Evolutionary conservation across 805 yeast species (phyloP).

Genomic region (Pichia deserticola): DNA sequence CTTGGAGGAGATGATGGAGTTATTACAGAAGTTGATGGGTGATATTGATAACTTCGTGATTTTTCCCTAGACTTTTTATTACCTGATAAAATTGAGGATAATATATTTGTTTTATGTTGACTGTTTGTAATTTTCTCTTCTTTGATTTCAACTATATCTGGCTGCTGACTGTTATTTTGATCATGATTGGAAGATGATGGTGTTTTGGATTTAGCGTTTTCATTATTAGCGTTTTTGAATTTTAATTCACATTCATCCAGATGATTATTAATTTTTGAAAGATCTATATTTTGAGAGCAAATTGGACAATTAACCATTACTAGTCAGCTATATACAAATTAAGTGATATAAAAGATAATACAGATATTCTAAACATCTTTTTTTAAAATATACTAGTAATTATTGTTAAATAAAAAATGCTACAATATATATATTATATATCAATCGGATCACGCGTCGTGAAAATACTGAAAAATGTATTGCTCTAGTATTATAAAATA

Average conservation of each 20-base stretch:
- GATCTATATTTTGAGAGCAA: slow-evolving; percentile 23
- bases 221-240: background rate
- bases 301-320: slow-evolving; percentile 31
- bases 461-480: too few relatives aligned
- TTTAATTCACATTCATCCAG: slow-evolving; percentile 25
- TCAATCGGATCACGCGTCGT: too few relatives aligned
- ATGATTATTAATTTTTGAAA: slow-evolving; percentile 28
- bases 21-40: background rate
- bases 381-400: too few relatives aligned
- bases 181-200: background rate
- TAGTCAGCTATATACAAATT: too few relatives aligned
- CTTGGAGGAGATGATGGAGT: background rate
- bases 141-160: background rate
- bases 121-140: background rate
- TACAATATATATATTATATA: too few relatives aligned
- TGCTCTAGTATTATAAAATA: too few relatives aligned
- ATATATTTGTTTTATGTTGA: background rate
- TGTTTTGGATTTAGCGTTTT: background rate
- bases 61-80: slow-evolving; percentile 5
- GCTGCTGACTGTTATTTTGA: background rate
- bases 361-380: background rate
- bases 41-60: slow-evolving; percentile 10
- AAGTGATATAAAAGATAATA: too few relatives aligned
- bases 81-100: slow-evolving; percentile 7
- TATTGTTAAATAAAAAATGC: too few relatives aligned